phyloP scores from a whole-genome alignment of 2,329 filamentous ascomycete genomes.

The Hirsutella rhossiliensis region DNA sequence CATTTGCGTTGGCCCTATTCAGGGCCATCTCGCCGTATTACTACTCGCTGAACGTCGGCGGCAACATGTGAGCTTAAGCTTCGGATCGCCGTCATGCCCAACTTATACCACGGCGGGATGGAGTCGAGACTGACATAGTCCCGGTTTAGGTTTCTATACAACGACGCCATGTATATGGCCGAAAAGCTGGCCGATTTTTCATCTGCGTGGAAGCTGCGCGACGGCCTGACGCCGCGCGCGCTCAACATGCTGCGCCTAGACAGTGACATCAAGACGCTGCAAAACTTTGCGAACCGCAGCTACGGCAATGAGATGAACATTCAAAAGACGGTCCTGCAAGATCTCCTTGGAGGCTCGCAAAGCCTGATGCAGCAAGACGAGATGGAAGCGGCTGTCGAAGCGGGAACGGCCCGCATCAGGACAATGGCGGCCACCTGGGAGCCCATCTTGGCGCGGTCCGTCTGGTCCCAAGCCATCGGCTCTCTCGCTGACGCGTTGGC shows the following conservation, averaged over 20 bases:
- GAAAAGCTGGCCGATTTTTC: slow-evolving; percentile 40
- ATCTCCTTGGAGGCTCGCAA: slow-evolving; percentile 48
- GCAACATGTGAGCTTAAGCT: slow-evolving; percentile 46
- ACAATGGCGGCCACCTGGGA: slow-evolving; percentile 45
- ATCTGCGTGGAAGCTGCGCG: slow-evolving; percentile 37
- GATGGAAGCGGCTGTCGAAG: slow-evolving; percentile 37
- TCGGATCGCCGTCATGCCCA: too few species aligned
- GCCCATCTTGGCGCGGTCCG: slow-evolving; percentile 43
- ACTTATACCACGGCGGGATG: too few species aligned
- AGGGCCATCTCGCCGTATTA: slow-evolving; percentile 64
- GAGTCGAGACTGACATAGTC: not conserved
- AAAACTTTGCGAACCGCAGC: slow-evolving; percentile 48
- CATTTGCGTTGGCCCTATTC: slow-evolving; percentile 65
- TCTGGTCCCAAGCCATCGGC: slow-evolving; percentile 51
- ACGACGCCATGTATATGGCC: slow-evolving; percentile 52
- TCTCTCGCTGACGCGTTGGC: slow-evolving; percentile 47
- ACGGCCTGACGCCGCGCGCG: slow-evolving; percentile 37
- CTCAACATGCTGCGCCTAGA: slow-evolving; percentile 45
- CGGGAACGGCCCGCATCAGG: slow-evolving; percentile 39
- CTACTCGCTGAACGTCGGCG: slow-evolving; percentile 50
- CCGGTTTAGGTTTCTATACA: slow-evolving; percentile 46
- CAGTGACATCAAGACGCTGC: slow-evolving; percentile 45
- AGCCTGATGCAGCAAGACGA: slow-evolving; percentile 48
- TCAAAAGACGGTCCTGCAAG: slow-evolving; percentile 48
- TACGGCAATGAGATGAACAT: slow-evolving; percentile 49